Conservation (phyloP, 2,329 filamentous ascomycete species). For the Curvularia lunata region DNA sequence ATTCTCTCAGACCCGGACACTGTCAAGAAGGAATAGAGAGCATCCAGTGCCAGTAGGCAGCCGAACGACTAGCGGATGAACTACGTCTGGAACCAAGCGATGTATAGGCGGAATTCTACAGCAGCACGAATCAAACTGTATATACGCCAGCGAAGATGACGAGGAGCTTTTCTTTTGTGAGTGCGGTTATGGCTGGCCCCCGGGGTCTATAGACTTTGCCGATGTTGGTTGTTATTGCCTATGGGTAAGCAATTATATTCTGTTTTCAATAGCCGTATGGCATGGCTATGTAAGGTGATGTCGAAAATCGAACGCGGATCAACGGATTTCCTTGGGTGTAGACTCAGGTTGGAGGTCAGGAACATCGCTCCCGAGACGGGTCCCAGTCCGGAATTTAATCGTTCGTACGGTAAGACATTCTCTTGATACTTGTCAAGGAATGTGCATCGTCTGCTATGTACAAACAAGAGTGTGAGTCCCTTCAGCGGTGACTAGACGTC, state of each 20-base stretch:
- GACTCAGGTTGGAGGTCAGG: background rate
- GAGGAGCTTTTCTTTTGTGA: slow-evolving; percentile 16
- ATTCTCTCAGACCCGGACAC: slow-evolving; percentile 81
- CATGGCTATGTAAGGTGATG: slow-evolving; percentile 2
- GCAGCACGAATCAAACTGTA: slow-evolving; percentile 13
- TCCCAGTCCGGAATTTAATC: background rate
- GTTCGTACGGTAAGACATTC: background rate
- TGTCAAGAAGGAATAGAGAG: slow-evolving; percentile 50
- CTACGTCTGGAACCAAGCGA: background rate
- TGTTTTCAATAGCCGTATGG: slow-evolving; percentile 4
- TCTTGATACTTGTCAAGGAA: background rate
- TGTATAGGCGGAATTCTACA: slow-evolving; percentile 2
- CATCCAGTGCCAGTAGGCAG: background rate
- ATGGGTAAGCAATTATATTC: slow-evolving; percentile 14
- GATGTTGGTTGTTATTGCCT: slow-evolving; percentile 2
- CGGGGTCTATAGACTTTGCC: slow-evolving; percentile 16
- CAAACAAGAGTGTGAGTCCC: background rate
- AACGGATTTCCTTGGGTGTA: background rate
- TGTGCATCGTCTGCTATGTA: background rate
- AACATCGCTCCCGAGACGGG: background rate
- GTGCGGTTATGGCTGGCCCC: slow-evolving; percentile 14
- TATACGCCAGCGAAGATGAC: slow-evolving; percentile 10
- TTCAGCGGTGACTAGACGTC: background rate
- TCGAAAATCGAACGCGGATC: background rate
- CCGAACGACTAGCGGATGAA: background rate